Evolutionary conservation across 2,329 filamentous ascomycete species (phyloP), one percentile per base, ranked within the genome.

Genomic region (Aspergillus sp.): DNA sequence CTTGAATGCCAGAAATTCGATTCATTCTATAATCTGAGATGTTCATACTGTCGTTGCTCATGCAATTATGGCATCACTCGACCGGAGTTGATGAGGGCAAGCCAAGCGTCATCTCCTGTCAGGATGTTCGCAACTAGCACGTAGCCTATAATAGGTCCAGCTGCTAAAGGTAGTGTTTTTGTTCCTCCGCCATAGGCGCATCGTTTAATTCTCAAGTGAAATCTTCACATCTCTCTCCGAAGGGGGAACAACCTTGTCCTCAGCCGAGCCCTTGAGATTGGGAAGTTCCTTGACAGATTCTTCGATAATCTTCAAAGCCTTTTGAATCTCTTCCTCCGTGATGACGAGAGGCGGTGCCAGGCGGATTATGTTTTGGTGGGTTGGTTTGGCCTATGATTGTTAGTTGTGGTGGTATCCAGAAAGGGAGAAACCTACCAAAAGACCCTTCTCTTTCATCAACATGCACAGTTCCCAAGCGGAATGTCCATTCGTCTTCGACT

Each of bases 321-420:
- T 80, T 58, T 83, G 78, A 56, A 98, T 85, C 72, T 98, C 83
- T 51, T 85, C 80, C 63, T 97, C 90, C 22, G 85, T 90, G 62
- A 98, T 97, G 56, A 98, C 90, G 47, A 98, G 77, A 17, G 93
- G 93, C 42, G 93, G 93, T n/a, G 93, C 93, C 53, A 98, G 85
- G 49, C 93, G 87, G 67, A 98, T 98, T 68, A 98, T 97, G 72
- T 97, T 96, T 64, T 95, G 85, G 71, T 98, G 93, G 5, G 93
- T 98, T 25, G 93, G 93, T 80, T 98, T 98, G 61, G 93, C 93
- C 89, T 95, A 67, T 46, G 54, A 63, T 55, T 59, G 41, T 44
- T 32, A 42, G 25, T 20, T 1, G 5, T n/a, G 7, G 39, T n/a
- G 19, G 4, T 7, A 15, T 19, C 20, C 7, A n/a, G 25, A 32